Evolutionary conservation across 106 monocot species (phyloP), one percentile per base, ranked within the genome.

Genomic region (Dioscorea alata): DNA sequence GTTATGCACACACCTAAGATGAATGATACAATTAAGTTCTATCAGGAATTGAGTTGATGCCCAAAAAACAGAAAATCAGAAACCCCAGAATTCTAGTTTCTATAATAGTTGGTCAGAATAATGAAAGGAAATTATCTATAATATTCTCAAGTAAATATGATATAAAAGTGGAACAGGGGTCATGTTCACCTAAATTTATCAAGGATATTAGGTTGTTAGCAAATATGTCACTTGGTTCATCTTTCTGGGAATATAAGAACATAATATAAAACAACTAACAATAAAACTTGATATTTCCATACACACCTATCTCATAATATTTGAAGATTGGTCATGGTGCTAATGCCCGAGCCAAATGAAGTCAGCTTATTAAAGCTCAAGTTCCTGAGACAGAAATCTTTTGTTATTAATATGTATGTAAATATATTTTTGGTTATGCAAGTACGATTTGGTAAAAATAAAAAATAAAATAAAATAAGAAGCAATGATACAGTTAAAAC

Each of bases 261-360:
- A 64, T 15, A 16, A 64, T 18, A 42, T 15, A 64, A 64, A 32
- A 64, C 33, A 64, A 10, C 31, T 20, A 60, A 25, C 4, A 60
- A 22, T 28, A 28, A 60, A 8, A 42, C 42, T 8, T 8, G 10
- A 42, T 42, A 42, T 42, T 3, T 42, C 42, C 42, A 42, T 33
- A 63, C 48, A 28, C 69, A 92, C 97, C 92, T 99, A 92, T 81
- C 72, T 84, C 57, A 99, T 64, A 64, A 99, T 99, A 70, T 71
- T 92, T 99, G 71, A 99, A 99, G 73, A n/a, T 28, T 80, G 72
- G 72, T 17, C 75, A 84, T 68, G 25, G 79, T 64, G 54, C 52
- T 64, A 60, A 80, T 65, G 35, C 75, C 79, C 20, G 75, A 72
- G 24, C 84, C 79, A 73, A 84, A 84, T 33, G 84, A 84, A 23